A percentile compares a stretch with the other conserved stretches of the same genome.
phyloP scores from a whole-genome alignment of 768 basidiomycete genomes.

The Rhizopogon roseolus region DNA sequence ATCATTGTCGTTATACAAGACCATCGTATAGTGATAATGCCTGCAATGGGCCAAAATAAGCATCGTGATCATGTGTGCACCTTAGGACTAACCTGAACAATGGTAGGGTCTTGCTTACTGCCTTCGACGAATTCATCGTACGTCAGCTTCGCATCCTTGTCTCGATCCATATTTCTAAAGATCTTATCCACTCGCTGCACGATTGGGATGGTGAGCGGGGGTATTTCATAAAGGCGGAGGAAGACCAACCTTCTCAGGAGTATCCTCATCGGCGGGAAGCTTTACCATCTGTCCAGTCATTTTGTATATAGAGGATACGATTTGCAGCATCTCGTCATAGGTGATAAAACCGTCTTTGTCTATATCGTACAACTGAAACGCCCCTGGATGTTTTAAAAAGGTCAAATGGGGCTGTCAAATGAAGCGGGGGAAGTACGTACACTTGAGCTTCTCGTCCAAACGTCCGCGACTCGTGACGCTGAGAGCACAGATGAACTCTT shows the following conservation, averaged over 20 bases:
- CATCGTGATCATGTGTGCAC: constrained; percentile 8
- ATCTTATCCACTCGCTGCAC: constrained; percentile 95
- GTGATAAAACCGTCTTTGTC: constrained; percentile 98
- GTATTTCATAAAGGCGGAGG: constrained; percentile 7
- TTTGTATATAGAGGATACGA: constrained; percentile 98
- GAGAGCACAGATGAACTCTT: constrained; percentile 97
- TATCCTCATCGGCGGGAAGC: constrained; percentile 96
- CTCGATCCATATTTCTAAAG: constrained; percentile 94
- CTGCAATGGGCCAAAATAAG: constrained; percentile 33
- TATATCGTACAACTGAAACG: constrained; percentile 98
- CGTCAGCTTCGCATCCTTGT: constrained; percentile 90
- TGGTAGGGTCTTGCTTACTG: constrained; percentile 97
- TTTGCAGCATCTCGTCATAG: constrained; percentile 98
- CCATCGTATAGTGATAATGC: constrained; percentile 95
- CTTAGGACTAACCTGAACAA: constrained; percentile 74
- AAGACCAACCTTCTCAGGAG: constrained; percentile 85
- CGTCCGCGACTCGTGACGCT: constrained; percentile 91
- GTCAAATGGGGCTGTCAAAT: constrained; percentile 9
- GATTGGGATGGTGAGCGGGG: constrained; percentile 2
- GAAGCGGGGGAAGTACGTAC: constrained; percentile 43
- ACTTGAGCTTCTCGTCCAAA: constrained; percentile 97
- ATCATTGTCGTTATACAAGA: constrained; percentile 56
- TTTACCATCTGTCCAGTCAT: constrained; percentile 99
- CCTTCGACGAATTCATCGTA: constrained; percentile 98
- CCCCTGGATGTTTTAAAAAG: constrained; percentile 58